These are phyloP conservation scores for Leucogyrophana mollusca DNA, from an alignment of 768 basidiomycete genomes.

Conservation along the genomic window DNA sequence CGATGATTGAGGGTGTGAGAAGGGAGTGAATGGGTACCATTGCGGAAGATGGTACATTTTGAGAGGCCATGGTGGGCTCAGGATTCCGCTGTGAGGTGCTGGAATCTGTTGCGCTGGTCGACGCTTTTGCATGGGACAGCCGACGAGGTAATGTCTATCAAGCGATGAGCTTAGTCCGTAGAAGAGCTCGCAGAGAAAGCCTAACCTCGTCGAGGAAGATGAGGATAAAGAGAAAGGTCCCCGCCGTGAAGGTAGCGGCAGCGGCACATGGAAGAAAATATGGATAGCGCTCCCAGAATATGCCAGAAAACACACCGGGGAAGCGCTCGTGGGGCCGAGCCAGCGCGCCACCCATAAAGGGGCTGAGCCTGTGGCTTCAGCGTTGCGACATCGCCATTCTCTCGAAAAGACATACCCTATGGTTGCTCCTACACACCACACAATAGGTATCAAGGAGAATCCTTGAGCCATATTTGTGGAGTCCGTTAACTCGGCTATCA, in stretches of 20 bases:
- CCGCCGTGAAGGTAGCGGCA: slow-evolving; percentile 47
- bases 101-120: not conserved
- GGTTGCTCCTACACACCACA: slow-evolving; percentile 31
- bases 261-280: slow-evolving; percentile 67
- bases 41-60: slow-evolving; percentile 3
- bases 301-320: slow-evolving; percentile 42
- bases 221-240: slow-evolving; percentile 45
- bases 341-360: slow-evolving; percentile 56
- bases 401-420: slow-evolving; percentile 31
- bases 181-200: not conserved
- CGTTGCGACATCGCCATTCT: slow-evolving; percentile 43
- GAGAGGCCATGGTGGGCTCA: slow-evolving; percentile 6
- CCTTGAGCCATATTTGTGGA: slow-evolving; percentile 23
- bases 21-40: slow-evolving; percentile 44
- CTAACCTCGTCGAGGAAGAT: slow-evolving; percentile 53
- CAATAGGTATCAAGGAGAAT: slow-evolving; percentile 23
- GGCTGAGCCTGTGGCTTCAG: slow-evolving; percentile 43
- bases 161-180: not conserved
- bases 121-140: not conserved
- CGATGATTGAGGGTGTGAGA: slow-evolving; percentile 28
- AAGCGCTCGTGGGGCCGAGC: slow-evolving; percentile 53
- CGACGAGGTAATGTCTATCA: slow-evolving; percentile 5
- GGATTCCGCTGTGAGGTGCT: not conserved
- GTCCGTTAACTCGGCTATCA: slow-evolving; percentile 14
- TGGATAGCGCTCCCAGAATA: slow-evolving; percentile 52